Percentiles rank a stretch among this genome's conserved stretches.
phyloP scores from a whole-genome alignment of 345 rosid genomes.

The Citropsis articulata region DNA sequence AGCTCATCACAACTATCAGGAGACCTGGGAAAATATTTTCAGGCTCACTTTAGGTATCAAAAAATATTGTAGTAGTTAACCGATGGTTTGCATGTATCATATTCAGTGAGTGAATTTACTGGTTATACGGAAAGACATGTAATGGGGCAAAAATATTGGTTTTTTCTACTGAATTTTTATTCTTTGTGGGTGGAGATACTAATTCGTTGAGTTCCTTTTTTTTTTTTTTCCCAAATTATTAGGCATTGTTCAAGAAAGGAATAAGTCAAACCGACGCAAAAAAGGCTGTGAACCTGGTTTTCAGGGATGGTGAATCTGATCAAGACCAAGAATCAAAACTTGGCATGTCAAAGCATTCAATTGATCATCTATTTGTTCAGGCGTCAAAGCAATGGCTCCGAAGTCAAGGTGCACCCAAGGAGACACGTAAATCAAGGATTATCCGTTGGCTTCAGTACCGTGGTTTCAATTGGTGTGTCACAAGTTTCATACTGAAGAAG shows the following conservation, averaged over 20 bases:
- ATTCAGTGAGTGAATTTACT: neutral
- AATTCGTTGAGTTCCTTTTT: slow-evolving; percentile 9
- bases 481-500: slow-evolving; percentile 49
- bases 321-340: slow-evolving; percentile 39
- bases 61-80: neutral
- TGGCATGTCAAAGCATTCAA: slow-evolving; percentile 55
- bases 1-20: neutral
- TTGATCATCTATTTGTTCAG: slow-evolving; percentile 66
- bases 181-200: neutral
- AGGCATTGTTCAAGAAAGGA: slow-evolving; percentile 75
- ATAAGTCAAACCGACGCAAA: slow-evolving; percentile 48
- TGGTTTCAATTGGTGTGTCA: slow-evolving; percentile 75
- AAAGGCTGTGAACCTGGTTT: slow-evolving; percentile 67
- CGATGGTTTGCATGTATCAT: neutral
- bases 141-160: neutral
- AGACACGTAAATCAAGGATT: slow-evolving; percentile 70
- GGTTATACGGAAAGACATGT: neutral
- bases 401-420: slow-evolving; percentile 52
- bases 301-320: slow-evolving; percentile 44
- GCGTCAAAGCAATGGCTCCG: slow-evolving; percentile 72
- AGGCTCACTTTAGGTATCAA: neutral
- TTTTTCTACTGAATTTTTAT: neutral
- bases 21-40: neutral
- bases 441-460: slow-evolving; percentile 91
- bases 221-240: neutral